Base-by-base conservation (phyloP, 345 rosid genomes). In the Viola odorata region DNA sequence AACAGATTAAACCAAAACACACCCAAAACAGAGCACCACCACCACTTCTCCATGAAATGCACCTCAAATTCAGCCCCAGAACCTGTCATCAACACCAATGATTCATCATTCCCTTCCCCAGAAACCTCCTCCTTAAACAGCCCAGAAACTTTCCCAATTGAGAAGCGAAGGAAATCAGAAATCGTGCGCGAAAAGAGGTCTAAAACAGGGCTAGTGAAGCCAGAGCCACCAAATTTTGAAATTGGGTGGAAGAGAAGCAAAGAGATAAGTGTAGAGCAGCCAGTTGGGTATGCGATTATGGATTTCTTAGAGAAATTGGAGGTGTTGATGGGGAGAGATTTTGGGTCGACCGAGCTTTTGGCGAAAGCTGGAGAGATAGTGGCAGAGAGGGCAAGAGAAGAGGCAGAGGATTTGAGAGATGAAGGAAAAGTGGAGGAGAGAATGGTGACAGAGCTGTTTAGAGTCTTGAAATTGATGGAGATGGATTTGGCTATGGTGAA, bases 401-500 rank as follows among this genome's bases (percentile, higher is more conserved):
- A 92, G 80, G 94, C 96, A 12, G 96, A 87, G 73, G 78, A 76
- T 64, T 65, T 92, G 70, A 78, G 80, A 68, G 96, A 92, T 37
- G 91, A 83, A 60, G 96, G 92, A 2, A 77, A 85, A 65, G 96
- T 87, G 63, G 94, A 89, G 56, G 95, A 84, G 12, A 81, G 89
- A 70, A 75, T 89, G 91, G 92, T 89, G 60, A 89, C 91, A 5
- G 96, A 89, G 73, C 68, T 91, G 69, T 82, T 69, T n/a, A 85
- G 98, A 68, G 98, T 91, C 41, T 74, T 91, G 84, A 85, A 72
- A 78, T 55, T 89, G 84, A 84, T 89, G 96, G 95, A 91, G 85
- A 91, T 91, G 98, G 98, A 91, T 67, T 77, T 91, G 68, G 95
- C 89, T 8, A 87, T 91, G 98, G 96, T 89, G 1, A 89, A 84